Evolutionary conservation across 2,329 filamentous ascomycete genomes (phyloP), one percentile per base, ranked within the genome.

Genomic region (Penicillium corylophilum): DNA sequence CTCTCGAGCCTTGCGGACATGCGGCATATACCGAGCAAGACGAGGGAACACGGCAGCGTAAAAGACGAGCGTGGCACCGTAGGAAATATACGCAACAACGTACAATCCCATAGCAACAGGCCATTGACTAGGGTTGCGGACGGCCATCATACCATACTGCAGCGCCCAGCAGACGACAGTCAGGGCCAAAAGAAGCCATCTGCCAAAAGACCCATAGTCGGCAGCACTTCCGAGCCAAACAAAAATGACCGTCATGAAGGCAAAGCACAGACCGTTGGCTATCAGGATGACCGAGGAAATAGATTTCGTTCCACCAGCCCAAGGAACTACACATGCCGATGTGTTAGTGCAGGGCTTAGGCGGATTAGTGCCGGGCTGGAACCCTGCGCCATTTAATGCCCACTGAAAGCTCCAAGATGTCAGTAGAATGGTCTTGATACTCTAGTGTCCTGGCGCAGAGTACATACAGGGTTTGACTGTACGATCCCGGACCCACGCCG

Each of bases 201-300:
- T 65, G 4, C 72, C 70, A 50, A 75, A 75, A 13, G 65, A 71
- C 29, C 72, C 72, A 54, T 75, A 75, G 50, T 75, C 73, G 16
- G 73, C 73, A 6, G 72, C 72, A 44, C 71, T 74, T 0, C 73
- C 73, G 1, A 75, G 57, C 59, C 66, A 70, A 6, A 75, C 64
- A 35, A 75, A 75, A n/a, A 74, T 71, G 3, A 74, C 57, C 0
- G 72, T 73, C 72, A 75, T 75, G 44, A 73, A 68, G 3, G 69
- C 61, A 50, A 75, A 75, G 43, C 71, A 74, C 40, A 75, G 65
- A 8, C 73, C 72, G 49, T 74, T 74, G 18, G 72, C 73, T 26
- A 75, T 73, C 3, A 75, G 55, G 3, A 74, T 64, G 8, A 75
- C 67, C 5, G 71, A 74, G 8, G 72, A 65, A 42, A 70, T 67